A percentile compares a stretch with the other conserved stretches of the same genome.
phyloP scores from a whole-genome alignment of 2,329 filamentous ascomycete genomes.

The Fusarium miscanthi region DNA sequence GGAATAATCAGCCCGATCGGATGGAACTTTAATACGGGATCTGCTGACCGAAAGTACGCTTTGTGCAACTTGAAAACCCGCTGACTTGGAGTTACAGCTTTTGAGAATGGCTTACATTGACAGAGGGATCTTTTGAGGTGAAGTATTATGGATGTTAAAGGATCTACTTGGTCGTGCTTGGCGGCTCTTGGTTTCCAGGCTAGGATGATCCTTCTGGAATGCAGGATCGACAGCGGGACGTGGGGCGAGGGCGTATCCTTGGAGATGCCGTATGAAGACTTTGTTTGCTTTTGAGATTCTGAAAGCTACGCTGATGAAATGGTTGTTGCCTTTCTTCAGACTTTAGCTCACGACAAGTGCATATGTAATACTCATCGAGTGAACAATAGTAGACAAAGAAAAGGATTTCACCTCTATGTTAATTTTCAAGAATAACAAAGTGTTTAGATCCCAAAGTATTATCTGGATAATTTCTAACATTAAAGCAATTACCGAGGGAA shows the following conservation, averaged over 20 bases:
- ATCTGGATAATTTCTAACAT: no score
- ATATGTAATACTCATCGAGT: accelerated
- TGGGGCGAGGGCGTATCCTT: no score
- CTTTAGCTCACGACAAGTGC: no score
- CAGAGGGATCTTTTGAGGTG: neutral
- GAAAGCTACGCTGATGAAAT: no score
- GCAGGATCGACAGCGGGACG: neutral
- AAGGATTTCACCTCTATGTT: no score
- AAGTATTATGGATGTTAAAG: neutral
- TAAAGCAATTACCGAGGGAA: no score
- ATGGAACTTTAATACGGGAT: neutral
- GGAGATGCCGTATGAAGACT: neutral
- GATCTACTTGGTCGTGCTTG: neutral
- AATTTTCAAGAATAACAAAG: no score
- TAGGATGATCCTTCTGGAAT: neutral
- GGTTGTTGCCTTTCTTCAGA: accelerated
- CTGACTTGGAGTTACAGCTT: accelerated
- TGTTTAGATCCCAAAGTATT: no score
- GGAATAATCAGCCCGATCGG: neutral
- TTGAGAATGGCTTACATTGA: neutral
- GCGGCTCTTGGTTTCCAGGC: neutral
- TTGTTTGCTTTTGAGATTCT: neutral
- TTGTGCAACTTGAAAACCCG: neutral
- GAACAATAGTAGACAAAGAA: no score
- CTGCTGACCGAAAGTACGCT: neutral